A percentile compares a stretch with the other conserved stretches of the same genome.
Evolutionary conservation across 805 yeast species (phyloP).

Genomic region (Naumovozyma castellii): DNA sequence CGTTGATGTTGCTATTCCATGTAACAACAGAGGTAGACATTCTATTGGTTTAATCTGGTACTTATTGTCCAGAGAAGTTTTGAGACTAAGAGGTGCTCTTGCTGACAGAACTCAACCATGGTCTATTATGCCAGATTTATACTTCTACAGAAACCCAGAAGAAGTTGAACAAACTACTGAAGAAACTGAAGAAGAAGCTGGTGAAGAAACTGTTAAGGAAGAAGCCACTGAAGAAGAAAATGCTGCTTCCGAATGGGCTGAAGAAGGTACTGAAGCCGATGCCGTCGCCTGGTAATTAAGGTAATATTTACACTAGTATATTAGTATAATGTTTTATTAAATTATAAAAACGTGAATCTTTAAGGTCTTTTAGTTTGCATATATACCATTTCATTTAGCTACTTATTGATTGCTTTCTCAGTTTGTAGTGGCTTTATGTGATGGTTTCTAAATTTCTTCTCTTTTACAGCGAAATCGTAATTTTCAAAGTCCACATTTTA

Average conservation of each 20-base stretch:
- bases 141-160: slow-evolving; percentile 99
- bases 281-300: slow-evolving; percentile 20
- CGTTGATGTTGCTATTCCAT: slow-evolving; percentile 99
- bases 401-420: too few species aligned
- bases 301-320: slow-evolving; percentile 11
- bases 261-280: slow-evolving; percentile 32
- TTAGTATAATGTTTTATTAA: slow-evolving; percentile 5
- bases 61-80: slow-evolving; percentile 97
- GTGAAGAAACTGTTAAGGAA: slow-evolving; percentile 65
- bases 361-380: slow-evolving; percentile 1
- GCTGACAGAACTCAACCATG: slow-evolving; percentile 95
- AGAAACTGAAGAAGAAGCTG: slow-evolving; percentile 63
- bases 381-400: too few species aligned
- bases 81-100: slow-evolving; percentile 95
- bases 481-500: too few species aligned
- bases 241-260: slow-evolving; percentile 56
- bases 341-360: slow-evolving; percentile 1
- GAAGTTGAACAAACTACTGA: slow-evolving; percentile 79
- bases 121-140: slow-evolving; percentile 99
- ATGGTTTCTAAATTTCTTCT: too few species aligned
- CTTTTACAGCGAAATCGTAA: too few species aligned
- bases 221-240: slow-evolving; percentile 64
- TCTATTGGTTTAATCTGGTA: slow-evolving; percentile 99
- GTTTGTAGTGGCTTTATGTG: too few species aligned
- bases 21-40: slow-evolving; percentile 99